These are phyloP conservation scores for Venturia aucupariae DNA, from an alignment of 2,329 filamentous ascomycete genomes.

Conservation along the genomic window DNA sequence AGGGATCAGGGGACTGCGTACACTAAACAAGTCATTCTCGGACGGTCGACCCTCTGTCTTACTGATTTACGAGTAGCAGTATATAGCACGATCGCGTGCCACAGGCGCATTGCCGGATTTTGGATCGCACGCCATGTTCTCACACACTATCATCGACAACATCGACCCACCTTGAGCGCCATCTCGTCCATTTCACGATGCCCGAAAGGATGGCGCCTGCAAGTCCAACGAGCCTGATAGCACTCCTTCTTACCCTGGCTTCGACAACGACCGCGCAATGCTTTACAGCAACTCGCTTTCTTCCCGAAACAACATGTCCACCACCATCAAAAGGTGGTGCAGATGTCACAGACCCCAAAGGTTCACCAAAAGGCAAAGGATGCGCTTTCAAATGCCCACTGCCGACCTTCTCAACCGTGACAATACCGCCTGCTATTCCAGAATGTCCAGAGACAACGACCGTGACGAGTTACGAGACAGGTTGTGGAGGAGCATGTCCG, in stretches of 20 bases:
- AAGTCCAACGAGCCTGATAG: not conserved
- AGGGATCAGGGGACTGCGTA: not conserved
- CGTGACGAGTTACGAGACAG: not conserved
- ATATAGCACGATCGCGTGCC: not conserved
- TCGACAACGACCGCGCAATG: not conserved
- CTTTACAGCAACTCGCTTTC: slow-evolving; percentile 1
- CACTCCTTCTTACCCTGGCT: not conserved
- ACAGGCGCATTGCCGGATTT: not conserved
- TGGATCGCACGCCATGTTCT: not conserved
- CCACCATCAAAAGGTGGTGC: not conserved
- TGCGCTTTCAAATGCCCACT: not conserved
- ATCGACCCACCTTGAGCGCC: not conserved
- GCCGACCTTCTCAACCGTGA: not conserved
- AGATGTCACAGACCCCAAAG: not conserved
- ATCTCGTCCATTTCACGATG: not conserved
- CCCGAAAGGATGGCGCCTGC: not conserved
- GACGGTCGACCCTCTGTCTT: not conserved
- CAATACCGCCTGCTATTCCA: not conserved
- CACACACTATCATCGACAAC: not conserved
- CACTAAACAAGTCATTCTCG: not conserved
- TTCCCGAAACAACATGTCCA: not conserved
- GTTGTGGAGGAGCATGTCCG: not conserved
- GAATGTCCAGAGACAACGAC: not conserved
- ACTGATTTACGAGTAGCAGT: not conserved
- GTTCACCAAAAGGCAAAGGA: slow-evolving; percentile 1